Evolutionary conservation across 192 early-diverging fungal genomes (phyloP).

Genomic region (Neocallimastix lanati): DNA sequence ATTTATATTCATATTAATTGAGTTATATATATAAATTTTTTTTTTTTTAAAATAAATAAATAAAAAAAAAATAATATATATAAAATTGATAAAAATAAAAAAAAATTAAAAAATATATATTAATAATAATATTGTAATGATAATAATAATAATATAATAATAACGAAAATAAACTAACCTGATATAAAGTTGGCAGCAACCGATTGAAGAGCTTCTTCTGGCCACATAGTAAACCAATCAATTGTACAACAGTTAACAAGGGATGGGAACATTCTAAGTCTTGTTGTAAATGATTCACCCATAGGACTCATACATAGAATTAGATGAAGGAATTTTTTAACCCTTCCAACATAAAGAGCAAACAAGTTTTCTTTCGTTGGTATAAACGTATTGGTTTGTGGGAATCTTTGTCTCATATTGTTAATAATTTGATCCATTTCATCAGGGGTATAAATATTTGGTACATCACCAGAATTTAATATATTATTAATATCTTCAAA

Average conservation of each 20-base stretch:
- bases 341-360: slow-evolving; percentile 24
- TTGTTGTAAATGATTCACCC: slow-evolving; percentile 33
- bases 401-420: slow-evolving; percentile 11
- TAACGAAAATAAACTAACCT: not conserved
- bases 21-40: no score
- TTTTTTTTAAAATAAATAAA: no score
- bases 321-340: slow-evolving; percentile 32
- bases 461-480: slow-evolving; percentile 37
- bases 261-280: slow-evolving; percentile 33
- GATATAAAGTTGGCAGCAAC: slow-evolving; percentile 31
- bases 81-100: no score
- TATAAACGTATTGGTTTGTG: slow-evolving; percentile 15
- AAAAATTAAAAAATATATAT: no score
- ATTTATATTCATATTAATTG: no score
- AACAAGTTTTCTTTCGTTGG: slow-evolving; percentile 15
- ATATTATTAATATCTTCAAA: slow-evolving; percentile 45
- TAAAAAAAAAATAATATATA: no score
- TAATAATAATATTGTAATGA: no score
- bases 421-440: slow-evolving; percentile 41
- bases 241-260: slow-evolving; percentile 30
- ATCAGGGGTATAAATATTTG: slow-evolving; percentile 32
- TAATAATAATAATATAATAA: no score
- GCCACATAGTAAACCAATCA: slow-evolving; percentile 20
- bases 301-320: slow-evolving; percentile 36
- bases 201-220: slow-evolving; percentile 33